Base-by-base conservation (phyloP, 495 filamentous ascomycete genomes). In the Penicillium pancosmium region DNA sequence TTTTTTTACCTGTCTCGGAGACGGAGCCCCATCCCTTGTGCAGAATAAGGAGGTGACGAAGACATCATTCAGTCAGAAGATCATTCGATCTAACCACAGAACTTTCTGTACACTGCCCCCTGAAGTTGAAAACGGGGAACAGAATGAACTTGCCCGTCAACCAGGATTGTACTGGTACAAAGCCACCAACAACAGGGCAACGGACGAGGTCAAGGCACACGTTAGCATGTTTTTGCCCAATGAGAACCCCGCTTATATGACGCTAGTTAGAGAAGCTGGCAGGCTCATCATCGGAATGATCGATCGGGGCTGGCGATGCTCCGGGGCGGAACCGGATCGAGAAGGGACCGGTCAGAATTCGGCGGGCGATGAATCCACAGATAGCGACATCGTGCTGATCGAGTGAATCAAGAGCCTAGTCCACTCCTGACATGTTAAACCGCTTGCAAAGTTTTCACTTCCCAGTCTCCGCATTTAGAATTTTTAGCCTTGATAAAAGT, bases 21-120 rank as follows among this genome's bases (percentile, higher is more conserved):
- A 82, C 65, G 84, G 75, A 25, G 89, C 83, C 23, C 56, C 64
- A 0, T 64, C 72, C 12, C 62, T 77, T 11, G 70, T 78, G n/a
- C 69, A 74, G 52, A 74, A 68, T 19, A 62, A 41, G 27, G 62
- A 46, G 7, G 36, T 63, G 23, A 66, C 61, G 23, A 64, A 67
- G 31, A 67, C 71, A 10, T 69, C 71, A 0, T 73, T 78, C 56
- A 76, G 68, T 53, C 69, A 75, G 46, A 72, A 68, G 34, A 76
- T 79, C 27, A 75, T 76, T 43, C 73, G 74, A 15, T 73, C 76
- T 3, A 82, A 74, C 50, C 77, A 86, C 67, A 74, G 94, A 57
- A 98, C 93, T 0, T 98, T 98, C 66, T 93, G 92, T 68, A 85
- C 86, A 27, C 68, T 97, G 19, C 92, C 93, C 2, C 56, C 72